A percentile compares a stretch with the other conserved stretches of the same genome.
Conservation (phyloP, 2,329 filamentous ascomycete genomes). For the Podosphaera xanthii region DNA sequence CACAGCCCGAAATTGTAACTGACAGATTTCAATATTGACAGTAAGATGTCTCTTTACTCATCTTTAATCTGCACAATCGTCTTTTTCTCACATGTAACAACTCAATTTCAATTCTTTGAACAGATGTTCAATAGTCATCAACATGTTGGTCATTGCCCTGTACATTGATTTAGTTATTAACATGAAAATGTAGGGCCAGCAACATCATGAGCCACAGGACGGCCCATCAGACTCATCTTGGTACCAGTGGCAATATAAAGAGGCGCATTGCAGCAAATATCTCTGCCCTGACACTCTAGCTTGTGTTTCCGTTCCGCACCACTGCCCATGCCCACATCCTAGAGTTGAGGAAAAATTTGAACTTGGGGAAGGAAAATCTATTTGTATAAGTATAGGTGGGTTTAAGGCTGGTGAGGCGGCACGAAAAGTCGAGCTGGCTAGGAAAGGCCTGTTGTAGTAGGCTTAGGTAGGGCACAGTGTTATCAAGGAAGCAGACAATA, state of each 20-base stretch:
- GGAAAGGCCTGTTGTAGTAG: slow-evolving; percentile 48
- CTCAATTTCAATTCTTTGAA: slow-evolving; percentile 94
- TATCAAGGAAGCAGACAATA: too few species aligned
- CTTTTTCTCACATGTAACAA: slow-evolving; percentile 32
- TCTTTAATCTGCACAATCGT: slow-evolving; percentile 27
- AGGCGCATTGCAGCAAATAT: slow-evolving; percentile 77
- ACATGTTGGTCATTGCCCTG: neutral
- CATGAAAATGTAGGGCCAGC: slow-evolving; percentile 17
- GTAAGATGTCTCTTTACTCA: neutral
- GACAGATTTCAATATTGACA: neutral
- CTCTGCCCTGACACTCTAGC: slow-evolving; percentile 86
- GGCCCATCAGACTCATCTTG: slow-evolving; percentile 62
- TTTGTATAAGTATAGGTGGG: slow-evolving; percentile 55
- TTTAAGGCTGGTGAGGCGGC: slow-evolving; percentile 48
- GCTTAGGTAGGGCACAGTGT: neutral
- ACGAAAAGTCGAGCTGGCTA: slow-evolving; percentile 56
- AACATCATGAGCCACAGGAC: slow-evolving; percentile 41
- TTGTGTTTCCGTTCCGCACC: slow-evolving; percentile 89
- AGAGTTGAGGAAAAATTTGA: slow-evolving; percentile 58
- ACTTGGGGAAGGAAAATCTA: slow-evolving; percentile 43
- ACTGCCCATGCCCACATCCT: slow-evolving; percentile 80
- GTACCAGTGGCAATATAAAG: slow-evolving; percentile 47
- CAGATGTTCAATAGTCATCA: slow-evolving; percentile 69
- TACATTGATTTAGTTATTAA: neutral
- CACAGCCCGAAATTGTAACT: neutral